These are phyloP conservation scores for Urochloa ruziziensis DNA, from an alignment of 176 grass and related monocot genomes.

Conservation along the genomic window DNA sequence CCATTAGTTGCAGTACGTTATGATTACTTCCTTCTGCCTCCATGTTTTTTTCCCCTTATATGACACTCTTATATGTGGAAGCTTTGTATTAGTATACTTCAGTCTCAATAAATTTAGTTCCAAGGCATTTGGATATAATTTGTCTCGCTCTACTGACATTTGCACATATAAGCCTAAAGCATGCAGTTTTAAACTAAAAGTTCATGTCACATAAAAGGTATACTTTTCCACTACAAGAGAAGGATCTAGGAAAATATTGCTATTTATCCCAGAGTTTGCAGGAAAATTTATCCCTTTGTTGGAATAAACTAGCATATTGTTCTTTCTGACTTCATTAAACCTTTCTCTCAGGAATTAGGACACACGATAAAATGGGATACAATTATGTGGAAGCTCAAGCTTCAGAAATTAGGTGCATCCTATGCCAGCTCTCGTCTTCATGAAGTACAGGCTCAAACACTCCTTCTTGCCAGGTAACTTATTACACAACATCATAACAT, in stretches of 20 bases:
- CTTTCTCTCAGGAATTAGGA: constrained; percentile 56
- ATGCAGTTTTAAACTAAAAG: background rate
- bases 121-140: background rate
- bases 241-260: background rate
- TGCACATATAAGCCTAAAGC: background rate
- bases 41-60: background rate
- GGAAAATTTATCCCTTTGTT: background rate
- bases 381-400: constrained; percentile 79
- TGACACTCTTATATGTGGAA: background rate
- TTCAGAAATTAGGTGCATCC: constrained; percentile 75
- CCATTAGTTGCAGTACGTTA: background rate
- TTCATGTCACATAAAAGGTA: background rate
- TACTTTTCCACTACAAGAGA: background rate
- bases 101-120: background rate
- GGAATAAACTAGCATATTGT: background rate
- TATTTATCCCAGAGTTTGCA: background rate
- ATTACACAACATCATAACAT: background rate
- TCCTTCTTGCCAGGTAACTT: background rate
- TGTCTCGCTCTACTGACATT: background rate
- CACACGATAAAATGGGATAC: constrained; percentile 79
- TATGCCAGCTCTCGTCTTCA: constrained; percentile 70
- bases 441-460: constrained; percentile 66
- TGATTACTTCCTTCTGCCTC: background rate
- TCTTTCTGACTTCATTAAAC: constrained; percentile 9
- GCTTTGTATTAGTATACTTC: background rate